Conservation (phyloP, 176 grass and related monocot genomes). For the Areca catechu region DNA sequence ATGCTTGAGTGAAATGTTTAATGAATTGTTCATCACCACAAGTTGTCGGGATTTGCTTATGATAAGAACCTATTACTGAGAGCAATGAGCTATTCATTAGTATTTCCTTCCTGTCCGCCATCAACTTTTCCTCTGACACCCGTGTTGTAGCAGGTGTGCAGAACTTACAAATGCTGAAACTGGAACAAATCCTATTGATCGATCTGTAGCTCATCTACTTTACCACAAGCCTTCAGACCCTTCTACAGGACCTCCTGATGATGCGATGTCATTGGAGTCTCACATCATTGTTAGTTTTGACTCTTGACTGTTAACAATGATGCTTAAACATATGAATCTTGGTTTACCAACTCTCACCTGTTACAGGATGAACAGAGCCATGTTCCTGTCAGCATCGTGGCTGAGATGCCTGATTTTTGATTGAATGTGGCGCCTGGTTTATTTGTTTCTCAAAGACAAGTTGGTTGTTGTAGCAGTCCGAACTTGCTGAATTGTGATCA, state of each 20-base stretch:
- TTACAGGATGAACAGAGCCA: constrained; percentile 32
- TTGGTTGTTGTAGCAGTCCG: too few relatives aligned
- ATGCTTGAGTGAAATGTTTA: too few relatives aligned
- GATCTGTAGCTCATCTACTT: constrained; percentile 73
- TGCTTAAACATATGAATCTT: not conserved
- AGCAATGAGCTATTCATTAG: too few relatives aligned
- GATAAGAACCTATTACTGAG: too few relatives aligned
- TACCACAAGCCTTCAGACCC: constrained; percentile 48
- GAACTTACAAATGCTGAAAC: constrained; percentile 50
- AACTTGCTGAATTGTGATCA: too few relatives aligned
- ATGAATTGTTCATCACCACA: too few relatives aligned
- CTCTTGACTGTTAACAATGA: not conserved
- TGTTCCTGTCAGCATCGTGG: constrained; percentile 16
- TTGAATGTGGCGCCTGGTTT: not conserved
- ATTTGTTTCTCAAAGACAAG: not conserved
- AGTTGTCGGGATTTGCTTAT: too few relatives aligned
- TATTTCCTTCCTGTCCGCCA: not conserved
- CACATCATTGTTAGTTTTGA: constrained; percentile 30
- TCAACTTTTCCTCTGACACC: constrained; percentile 17
- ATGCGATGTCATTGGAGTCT: constrained; percentile 26
- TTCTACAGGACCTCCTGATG: constrained; percentile 26
- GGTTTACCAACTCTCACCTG: too few relatives aligned
- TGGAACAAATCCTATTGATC: constrained; percentile 79
- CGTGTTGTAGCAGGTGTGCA: constrained; percentile 31
- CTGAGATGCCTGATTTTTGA: not conserved